Conservation (phyloP, 1,139 yeast genomes). For the Kodamaea anthophila region DNA sequence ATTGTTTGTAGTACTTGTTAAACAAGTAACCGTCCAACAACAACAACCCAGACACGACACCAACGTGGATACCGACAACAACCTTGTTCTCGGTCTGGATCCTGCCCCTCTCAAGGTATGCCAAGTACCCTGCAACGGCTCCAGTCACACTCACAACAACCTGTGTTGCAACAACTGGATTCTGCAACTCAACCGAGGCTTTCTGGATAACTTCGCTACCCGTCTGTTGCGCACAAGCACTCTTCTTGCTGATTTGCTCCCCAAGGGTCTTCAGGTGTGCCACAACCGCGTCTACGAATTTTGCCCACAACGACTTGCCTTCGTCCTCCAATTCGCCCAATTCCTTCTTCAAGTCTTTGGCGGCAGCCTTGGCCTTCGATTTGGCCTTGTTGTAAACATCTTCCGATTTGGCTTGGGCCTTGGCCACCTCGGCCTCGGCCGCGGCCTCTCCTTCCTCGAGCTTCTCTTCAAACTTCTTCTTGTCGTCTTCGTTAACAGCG, state of each 20-base stretch:
- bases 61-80: conserved; percentile 48
- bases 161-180: conserved; percentile 59
- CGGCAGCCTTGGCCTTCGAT: conserved; percentile 6
- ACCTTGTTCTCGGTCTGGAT: conserved; percentile 40
- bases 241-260: conserved; percentile 9
- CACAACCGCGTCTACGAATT: conserved; percentile 12
- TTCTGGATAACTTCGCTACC: conserved; percentile 4
- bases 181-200: conserved; percentile 38
- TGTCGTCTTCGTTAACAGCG: conserved; percentile 8
- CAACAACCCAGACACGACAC: conserved; percentile 49
- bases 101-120: conserved; percentile 49
- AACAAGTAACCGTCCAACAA: conserved; percentile 51
- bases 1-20: conserved; percentile 46
- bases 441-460: conserved; percentile 10
- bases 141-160: conserved; percentile 46
- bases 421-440: conserved; percentile 3
- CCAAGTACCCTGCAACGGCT: conserved; percentile 43
- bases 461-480: conserved; percentile 12
- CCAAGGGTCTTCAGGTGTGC: conserved; percentile 8
- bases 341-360: conserved; percentile 14
- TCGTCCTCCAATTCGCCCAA: conserved; percentile 23
- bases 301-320: conserved; percentile 17
- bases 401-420: conserved; percentile 10
- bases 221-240: conserved; percentile 8
- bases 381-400: conserved; percentile 14